phyloP scores from a whole-genome alignment of 345 rosid species.

The Eucalyptus virginea region DNA sequence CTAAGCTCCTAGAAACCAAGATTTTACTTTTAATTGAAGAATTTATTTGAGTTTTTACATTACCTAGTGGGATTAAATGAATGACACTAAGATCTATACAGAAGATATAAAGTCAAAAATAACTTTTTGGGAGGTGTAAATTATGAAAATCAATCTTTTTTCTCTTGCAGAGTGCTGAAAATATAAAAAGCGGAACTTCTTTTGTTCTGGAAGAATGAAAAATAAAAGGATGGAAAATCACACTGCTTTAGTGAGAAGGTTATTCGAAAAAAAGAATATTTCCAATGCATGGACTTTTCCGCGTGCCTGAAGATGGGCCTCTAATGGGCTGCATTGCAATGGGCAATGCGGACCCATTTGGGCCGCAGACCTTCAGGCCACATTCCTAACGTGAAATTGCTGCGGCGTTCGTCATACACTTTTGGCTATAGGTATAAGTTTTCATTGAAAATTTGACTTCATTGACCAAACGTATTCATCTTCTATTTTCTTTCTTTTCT shows the following conservation, averaged over 20 bases:
- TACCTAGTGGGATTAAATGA: not conserved
- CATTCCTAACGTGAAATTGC: not conserved
- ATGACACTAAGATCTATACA: not conserved
- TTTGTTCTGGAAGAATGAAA: not conserved
- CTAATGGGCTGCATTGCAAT: not conserved
- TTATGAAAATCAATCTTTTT: not conserved
- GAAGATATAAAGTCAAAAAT: not conserved
- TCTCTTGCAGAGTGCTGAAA: not conserved
- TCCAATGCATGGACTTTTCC: not conserved
- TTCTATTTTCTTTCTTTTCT: not conserved
- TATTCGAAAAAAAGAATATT: not conserved
- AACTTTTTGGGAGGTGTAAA: not conserved
- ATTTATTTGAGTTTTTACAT: no score
- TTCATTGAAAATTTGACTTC: not conserved
- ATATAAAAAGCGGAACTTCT: not conserved
- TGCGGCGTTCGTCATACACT: fast-evolving
- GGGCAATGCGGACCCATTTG: not conserved
- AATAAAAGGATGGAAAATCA: not conserved
- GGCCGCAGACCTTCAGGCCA: not conserved
- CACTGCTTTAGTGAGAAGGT: not conserved
- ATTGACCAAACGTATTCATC: not conserved
- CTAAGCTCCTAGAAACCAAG: not conserved
- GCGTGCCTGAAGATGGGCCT: not conserved
- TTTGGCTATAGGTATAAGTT: not conserved
- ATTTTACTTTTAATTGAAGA: not conserved